Evolutionary conservation across 2,329 filamentous ascomycete genomes (phyloP).

Genomic region (Pleomassaria siparia): DNA sequence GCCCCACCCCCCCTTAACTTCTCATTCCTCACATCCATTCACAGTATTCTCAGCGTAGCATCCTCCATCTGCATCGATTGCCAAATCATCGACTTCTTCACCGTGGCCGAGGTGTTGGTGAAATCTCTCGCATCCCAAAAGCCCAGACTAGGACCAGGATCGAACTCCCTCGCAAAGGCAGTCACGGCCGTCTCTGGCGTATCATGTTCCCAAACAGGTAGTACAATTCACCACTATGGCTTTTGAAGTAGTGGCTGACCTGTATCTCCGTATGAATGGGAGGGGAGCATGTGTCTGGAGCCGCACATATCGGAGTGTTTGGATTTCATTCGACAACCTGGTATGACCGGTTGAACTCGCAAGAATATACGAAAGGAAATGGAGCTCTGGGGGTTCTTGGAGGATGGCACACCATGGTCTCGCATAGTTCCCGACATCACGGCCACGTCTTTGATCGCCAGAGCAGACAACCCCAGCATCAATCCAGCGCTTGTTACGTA

Average conservation of each 20-base stretch:
- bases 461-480: slow-evolving; percentile 18
- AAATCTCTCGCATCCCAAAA: slow-evolving; percentile 32
- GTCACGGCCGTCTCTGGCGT: slow-evolving; percentile 36
- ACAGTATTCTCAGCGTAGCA: slow-evolving; percentile 24
- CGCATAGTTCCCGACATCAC: slow-evolving; percentile 33
- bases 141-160: slow-evolving; percentile 23
- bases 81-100: slow-evolving; percentile 18
- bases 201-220: slow-evolving; percentile 36
- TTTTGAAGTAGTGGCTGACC: slow-evolving; percentile 24
- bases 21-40: slow-evolving; percentile 21
- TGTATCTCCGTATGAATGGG: slow-evolving; percentile 30
- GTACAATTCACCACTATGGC: slow-evolving; percentile 37
- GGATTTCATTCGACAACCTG: slow-evolving; percentile 29
- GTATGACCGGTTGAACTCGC: slow-evolving; percentile 37
- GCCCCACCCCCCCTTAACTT: slow-evolving; percentile 25
- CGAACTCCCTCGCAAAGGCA: slow-evolving; percentile 31
- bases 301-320: slow-evolving; percentile 40
- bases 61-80: slow-evolving; percentile 11
- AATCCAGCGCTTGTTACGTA: slow-evolving; percentile 30
- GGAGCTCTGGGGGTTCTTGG: slow-evolving; percentile 22
- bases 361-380: slow-evolving; percentile 30
- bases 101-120: slow-evolving; percentile 20
- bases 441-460: slow-evolving; percentile 18
- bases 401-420: slow-evolving; percentile 36
- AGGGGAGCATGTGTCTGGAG: slow-evolving; percentile 23